Evolutionary conservation across 306 rosid species (phyloP).

Genomic region (Fagus sylvatica): DNA sequence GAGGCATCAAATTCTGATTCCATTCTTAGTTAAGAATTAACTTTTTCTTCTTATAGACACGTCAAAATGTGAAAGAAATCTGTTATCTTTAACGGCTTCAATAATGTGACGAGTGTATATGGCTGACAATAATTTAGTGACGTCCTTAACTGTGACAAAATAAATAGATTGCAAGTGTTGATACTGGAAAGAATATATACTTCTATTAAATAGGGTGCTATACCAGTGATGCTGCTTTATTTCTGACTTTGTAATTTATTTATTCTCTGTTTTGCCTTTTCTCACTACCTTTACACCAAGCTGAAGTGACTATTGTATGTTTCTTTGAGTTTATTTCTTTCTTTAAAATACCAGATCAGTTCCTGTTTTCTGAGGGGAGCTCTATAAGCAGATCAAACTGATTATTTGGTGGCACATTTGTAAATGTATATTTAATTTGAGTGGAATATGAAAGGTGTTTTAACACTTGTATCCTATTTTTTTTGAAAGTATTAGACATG

Average conservation of each 20-base stretch:
- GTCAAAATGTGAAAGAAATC: background rate
- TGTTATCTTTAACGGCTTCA: background rate
- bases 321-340: background rate
- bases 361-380: background rate
- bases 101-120: background rate
- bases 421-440: background rate
- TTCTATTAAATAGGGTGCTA: background rate
- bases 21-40: background rate
- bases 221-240: background rate
- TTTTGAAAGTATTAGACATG: background rate
- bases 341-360: background rate
- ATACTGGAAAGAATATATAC: background rate
- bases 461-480: background rate
- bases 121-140: background rate
- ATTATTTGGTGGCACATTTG: background rate
- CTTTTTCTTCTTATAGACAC: background rate
- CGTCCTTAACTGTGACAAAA: background rate
- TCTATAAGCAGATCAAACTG: background rate
- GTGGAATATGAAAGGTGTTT: background rate
- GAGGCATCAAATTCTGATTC: background rate
- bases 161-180: background rate
- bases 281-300: background rate
- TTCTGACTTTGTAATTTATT: background rate
- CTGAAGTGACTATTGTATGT: background rate
- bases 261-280: background rate